Base-by-base conservation (phyloP, 495 filamentous ascomycete species). In the Sabuloglossum arenarium region DNA sequence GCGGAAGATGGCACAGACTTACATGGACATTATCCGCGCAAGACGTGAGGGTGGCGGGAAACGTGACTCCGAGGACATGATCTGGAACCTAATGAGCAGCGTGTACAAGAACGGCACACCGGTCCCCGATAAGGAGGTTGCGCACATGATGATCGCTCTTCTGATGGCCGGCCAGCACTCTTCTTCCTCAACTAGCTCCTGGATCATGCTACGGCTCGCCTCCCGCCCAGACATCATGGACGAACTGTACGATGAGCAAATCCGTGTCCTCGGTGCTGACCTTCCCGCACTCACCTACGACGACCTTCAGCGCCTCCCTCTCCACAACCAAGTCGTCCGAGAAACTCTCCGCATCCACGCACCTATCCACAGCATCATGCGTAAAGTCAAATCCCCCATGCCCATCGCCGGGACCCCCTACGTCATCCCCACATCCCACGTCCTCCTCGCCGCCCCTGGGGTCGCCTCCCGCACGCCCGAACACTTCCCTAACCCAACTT, bases 401-500 rank as follows among this genome's bases (percentile, higher is more conserved):
- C 65, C 67, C 21, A 67, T 75, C 6, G 68, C 70, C 29, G 70
- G 69, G 37, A 73, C 71, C 11, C 60, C 65, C 5, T 73, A 71
- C 58, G 67, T 71, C 19, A 74, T 75, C 43, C 73, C 73, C 6
- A 69, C 71, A 25, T 67, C 67, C 2, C 69, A 75, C 62, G 72
- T 70, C 28, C 65, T 75, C 14, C 68, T 76, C 23, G 69, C 73
- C 29, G 73, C 72, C 0, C 73, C 73, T 5, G 73, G 72, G 21
- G 80, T 88, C 46, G 85, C 82, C 11, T 76, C 80, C 29, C 73
- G 79, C 9, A 81, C 81, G 57, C 67, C 75, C 14, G 69, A 74
- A 56, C 83, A 85, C 70, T 98, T 98, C 73, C 82, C 85, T 30
- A 77, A 94, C 61, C 81, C 91, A 0, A 70, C 78, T 53, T 59